Evolutionary conservation across 148 eudicot genomes (phyloP), one percentile per base, ranked within the genome.

Genomic region (Heliosperma pusillum): DNA sequence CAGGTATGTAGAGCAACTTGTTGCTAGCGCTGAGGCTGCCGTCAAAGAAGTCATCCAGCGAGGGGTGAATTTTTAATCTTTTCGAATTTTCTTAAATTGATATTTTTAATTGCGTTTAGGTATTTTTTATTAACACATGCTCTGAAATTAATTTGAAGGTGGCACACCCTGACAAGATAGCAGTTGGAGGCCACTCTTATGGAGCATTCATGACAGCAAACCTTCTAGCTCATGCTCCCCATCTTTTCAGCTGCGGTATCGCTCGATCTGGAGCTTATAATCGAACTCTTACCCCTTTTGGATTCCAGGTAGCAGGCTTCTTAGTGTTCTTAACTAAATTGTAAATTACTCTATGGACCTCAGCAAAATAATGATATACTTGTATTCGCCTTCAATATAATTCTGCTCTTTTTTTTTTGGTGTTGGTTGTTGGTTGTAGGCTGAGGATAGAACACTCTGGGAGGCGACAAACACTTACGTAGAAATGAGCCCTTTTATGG

Each of bases 121-220:
- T 19, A 12, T 47, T 45, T 42, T 5, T 40, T 53, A 21, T 61
- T 70, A 9, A 65, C 44, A 20, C 25, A 21, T 81, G 21, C 11
- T 40, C 20, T 56, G 50, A 58, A 40, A 24, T 52, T 42, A n/a
- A 13, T 56, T 81, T 82, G 40, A 25, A 94, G 98, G 98, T 94
- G 86, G 97, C 97, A 78, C 89, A 94, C 84, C 98, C 97, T 19
- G 70, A 80, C 85, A 94, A 90, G 83, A 89, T 94, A 76, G 98
- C 98, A 70, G 78, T 94, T 76, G 98, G 98, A 52, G 98, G 98
- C 81, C 98, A 94, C 84, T 94, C 98, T 60, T 94, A 94, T 80
- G 98, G 98, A 75, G 98, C 98, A 71, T 94, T 94, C 87, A 94
- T 94, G 98, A 86, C 98, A 61, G 98, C 97, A 66, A 94, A 94